Evolutionary conservation across 192 early-diverging fungal species (phyloP), one percentile per base, ranked within the genome.

Genomic region (Cetraspora pellucida): DNA sequence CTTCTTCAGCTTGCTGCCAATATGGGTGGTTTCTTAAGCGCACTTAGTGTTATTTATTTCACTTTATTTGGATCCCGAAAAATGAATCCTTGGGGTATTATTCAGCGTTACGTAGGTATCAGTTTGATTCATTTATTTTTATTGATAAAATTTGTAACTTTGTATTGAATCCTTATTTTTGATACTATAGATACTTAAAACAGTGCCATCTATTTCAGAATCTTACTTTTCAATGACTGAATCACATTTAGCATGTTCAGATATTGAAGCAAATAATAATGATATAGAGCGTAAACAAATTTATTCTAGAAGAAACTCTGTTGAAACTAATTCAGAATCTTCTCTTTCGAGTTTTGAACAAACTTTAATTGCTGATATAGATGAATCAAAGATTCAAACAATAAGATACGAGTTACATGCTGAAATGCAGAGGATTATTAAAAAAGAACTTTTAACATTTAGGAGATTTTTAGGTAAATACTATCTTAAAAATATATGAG

Each of bases 11-110:
- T 71, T 23, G 60, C 74, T 23, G 74, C 74, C 23, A 75, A 75
- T 28, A 75, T 75, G 74, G 74, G 74, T 17, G 74, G 74, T 25
- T 75, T 75, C 30, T 2, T 75, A 6, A 64, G 59, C 45, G 63
- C 64, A 30, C 23, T 75, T 28, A 63, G 59, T 30, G 74, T 60
- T 17, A 1, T 21, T 16, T 75, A 75, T 23, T 63, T 75, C 45
- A 13, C 63, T 21, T 25, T 75, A 28, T 58, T 75, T 8, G 74
- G 74, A 25, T 64, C 74, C 10, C 10, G 58, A 50, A 17, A 45
- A 46, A 27, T 64, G 27, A 55, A 64, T 65, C 74, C 74, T 14
- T 75, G 74, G 74, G 74, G 74, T 28, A 23, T 75, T 46, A 60
- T 75, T n/a, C 74, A 75, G 31, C 31, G 61, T 17, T 49, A 75